Conservation (phyloP, 2,329 filamentous ascomycete species). For the Botrytis elliptica region DNA sequence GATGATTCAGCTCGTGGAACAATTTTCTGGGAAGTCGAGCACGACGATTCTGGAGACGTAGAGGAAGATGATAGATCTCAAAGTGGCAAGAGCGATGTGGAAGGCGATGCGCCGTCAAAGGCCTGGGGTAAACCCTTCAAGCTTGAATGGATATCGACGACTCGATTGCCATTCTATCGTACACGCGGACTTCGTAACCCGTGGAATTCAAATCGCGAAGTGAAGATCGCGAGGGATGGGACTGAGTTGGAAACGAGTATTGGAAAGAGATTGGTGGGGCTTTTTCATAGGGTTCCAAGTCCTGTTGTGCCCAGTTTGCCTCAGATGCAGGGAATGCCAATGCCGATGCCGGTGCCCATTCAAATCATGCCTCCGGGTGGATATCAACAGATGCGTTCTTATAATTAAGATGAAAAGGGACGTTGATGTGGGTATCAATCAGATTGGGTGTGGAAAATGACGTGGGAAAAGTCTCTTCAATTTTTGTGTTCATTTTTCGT, state of each 20-base stretch:
- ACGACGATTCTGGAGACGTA: conserved; percentile 49
- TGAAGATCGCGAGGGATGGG: conserved; percentile 93
- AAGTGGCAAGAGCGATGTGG: conserved; percentile 44
- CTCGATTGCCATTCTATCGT: conserved; percentile 80
- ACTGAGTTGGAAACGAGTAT: conserved; percentile 86
- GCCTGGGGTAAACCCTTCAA: conserved; percentile 90
- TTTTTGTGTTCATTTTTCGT: not conserved
- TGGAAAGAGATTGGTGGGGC: conserved; percentile 70
- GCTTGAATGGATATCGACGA: conserved; percentile 85
- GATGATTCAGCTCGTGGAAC: conserved; percentile 92
- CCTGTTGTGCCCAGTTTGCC: conserved; percentile 30
- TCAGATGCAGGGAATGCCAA: conserved; percentile 24
- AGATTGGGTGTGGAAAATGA: not conserved
- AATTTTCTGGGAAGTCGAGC: conserved; percentile 91
- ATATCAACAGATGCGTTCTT: conserved; percentile 34
- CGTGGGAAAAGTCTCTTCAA: not conserved
- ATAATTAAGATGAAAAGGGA: conserved; percentile 10
- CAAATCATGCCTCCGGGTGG: conserved; percentile 25
- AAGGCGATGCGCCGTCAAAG: conserved; percentile 41
- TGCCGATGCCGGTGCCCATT: conserved; percentile 23
- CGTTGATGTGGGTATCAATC: not conserved
- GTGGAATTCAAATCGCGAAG: conserved; percentile 92
- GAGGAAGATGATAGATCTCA: conserved; percentile 44
- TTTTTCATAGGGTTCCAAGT: conserved; percentile 64
- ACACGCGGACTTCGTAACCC: conserved; percentile 85